phyloP scores from a whole-genome alignment of 768 basidiomycete species.

The Leucocoprinus sp. region DNA sequence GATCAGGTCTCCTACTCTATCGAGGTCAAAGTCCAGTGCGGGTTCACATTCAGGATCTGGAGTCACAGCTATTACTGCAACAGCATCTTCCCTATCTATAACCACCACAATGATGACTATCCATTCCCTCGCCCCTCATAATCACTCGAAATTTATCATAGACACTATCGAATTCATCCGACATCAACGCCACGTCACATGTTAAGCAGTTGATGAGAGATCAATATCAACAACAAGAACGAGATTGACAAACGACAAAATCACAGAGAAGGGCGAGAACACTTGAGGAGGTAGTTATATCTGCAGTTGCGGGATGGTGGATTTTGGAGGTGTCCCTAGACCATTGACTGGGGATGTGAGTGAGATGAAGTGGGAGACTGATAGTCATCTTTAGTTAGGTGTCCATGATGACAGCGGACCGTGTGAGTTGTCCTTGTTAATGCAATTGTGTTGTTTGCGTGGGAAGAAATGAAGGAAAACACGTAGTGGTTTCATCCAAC shows the following conservation, averaged over 20 bases:
- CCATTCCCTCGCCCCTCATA: background rate
- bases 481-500: no score
- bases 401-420: no score
- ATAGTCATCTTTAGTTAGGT: no score
- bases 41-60: background rate
- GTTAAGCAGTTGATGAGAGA: no score
- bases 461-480: no score
- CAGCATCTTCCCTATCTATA: background rate
- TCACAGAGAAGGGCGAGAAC: slow-evolving; percentile 20
- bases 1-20: background rate
- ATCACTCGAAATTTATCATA: background rate
- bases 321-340: slow-evolving; percentile 24
- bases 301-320: slow-evolving; percentile 26
- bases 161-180: background rate
- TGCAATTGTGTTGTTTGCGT: no score
- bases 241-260: slow-evolving; percentile 28
- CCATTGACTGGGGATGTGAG: background rate
- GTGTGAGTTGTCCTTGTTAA: no score
- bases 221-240: background rate
- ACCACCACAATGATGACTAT: background rate
- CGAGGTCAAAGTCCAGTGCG: background rate
- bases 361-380: background rate
- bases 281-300: slow-evolving; percentile 20
- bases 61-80: background rate
- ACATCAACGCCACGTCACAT: background rate